Conservation (phyloP, 495 filamentous ascomycete genomes). For the Neurospora sp. region DNA sequence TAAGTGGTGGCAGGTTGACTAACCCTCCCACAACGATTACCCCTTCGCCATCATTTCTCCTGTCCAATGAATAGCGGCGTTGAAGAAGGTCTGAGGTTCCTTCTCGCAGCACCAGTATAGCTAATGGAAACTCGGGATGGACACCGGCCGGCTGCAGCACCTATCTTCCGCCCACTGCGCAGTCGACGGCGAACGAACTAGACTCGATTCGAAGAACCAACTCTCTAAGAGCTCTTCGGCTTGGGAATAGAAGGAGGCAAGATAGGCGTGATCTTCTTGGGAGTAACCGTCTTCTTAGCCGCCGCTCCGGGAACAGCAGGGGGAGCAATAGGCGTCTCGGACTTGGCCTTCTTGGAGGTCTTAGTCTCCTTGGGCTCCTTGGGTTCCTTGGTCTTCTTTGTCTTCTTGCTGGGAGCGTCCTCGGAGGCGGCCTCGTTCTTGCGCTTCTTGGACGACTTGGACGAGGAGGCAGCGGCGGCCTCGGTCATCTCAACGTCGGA, state of each 20-base stretch:
- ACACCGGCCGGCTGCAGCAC: neutral
- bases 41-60: too few species aligned
- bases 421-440: slow-evolving; percentile 31
- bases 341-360: slow-evolving; percentile 22
- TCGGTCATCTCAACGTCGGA: slow-evolving; percentile 21
- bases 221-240: slow-evolving; percentile 21
- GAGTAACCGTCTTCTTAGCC: slow-evolving; percentile 4
- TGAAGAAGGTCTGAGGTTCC: too few species aligned
- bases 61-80: too few species aligned
- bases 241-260: slow-evolving; percentile 22
- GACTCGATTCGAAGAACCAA: slow-evolving; percentile 1
- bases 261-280: slow-evolving; percentile 29
- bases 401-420: slow-evolving; percentile 16
- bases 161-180: neutral
- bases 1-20: too few species aligned
- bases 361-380: slow-evolving; percentile 6
- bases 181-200: neutral
- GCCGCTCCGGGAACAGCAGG: slow-evolving; percentile 12
- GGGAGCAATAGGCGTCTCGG: slow-evolving; percentile 18
- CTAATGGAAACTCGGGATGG: too few species aligned
- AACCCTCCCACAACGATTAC: too few species aligned
- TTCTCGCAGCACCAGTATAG: too few species aligned
- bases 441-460: slow-evolving; percentile 31
- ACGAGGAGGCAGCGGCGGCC: slow-evolving; percentile 6
- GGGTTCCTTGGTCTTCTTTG: neutral